Evolutionary conservation across 305 asterid genomes (phyloP).

Genomic region (Fraxinus albicans): DNA sequence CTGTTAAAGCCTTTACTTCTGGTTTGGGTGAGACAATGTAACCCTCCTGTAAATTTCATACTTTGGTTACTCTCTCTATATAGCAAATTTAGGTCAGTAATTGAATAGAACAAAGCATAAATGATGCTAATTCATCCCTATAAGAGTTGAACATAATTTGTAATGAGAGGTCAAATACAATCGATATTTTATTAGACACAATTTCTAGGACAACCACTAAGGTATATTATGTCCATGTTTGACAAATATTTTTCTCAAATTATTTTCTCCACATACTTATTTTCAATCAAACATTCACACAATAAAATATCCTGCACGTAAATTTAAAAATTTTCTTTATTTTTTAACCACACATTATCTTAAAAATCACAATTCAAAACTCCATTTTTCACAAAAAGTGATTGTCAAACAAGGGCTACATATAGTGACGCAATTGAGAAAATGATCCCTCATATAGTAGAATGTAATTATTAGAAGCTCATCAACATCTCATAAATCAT

Average conservation of each 20-base stretch:
- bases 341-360: too few relatives aligned
- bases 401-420: too few relatives aligned
- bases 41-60: slow-evolving; percentile 39
- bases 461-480: not conserved
- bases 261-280: too few relatives aligned
- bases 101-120: not conserved
- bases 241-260: too few relatives aligned
- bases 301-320: too few relatives aligned
- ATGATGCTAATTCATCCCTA: not conserved
- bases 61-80: not conserved
- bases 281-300: too few relatives aligned
- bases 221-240: too few relatives aligned
- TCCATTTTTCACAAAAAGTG: too few relatives aligned
- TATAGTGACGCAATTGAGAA: not conserved
- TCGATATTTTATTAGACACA: not conserved
- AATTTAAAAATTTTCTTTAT: too few relatives aligned
- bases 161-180: not conserved
- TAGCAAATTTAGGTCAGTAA: not conserved
- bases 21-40: slow-evolving; percentile 53
- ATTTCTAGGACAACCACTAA: too few relatives aligned
- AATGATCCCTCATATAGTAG: not conserved
- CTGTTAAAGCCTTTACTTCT: slow-evolving; percentile 40
- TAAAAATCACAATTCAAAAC: too few relatives aligned
- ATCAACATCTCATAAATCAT: not conserved
- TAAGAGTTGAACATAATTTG: not conserved